phyloP scores from a whole-genome alignment of 2,329 filamentous ascomycete genomes.

The Colletotrichum tabaci region DNA sequence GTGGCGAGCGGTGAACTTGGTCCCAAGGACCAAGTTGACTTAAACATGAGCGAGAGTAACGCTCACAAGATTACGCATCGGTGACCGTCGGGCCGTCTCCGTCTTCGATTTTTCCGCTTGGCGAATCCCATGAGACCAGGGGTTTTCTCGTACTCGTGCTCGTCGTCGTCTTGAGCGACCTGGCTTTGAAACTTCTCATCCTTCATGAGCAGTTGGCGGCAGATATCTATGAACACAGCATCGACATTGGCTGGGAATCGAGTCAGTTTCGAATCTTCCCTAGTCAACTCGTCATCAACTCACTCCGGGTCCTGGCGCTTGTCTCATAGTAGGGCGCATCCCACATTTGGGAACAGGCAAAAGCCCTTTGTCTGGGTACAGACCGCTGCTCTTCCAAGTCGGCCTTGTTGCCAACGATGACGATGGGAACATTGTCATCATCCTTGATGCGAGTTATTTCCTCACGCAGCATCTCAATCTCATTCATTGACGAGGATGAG shows the following conservation, averaged over 20 bases:
- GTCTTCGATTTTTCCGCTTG: slow-evolving; percentile 50
- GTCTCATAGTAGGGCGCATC: slow-evolving; percentile 93
- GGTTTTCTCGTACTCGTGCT: slow-evolving; percentile 60
- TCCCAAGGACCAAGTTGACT: neutral
- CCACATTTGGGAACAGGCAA: slow-evolving; percentile 89
- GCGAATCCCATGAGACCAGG: slow-evolving; percentile 53
- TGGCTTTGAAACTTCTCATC: slow-evolving; percentile 68
- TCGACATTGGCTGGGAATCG: slow-evolving; percentile 81
- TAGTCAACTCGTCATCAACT: slow-evolving; percentile 46
- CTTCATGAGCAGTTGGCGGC: slow-evolving; percentile 84
- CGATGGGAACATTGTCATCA: slow-evolving; percentile 86
- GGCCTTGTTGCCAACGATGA: slow-evolving; percentile 93
- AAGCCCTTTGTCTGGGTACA: slow-evolving; percentile 84
- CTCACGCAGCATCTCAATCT: slow-evolving; percentile 85
- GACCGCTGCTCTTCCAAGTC: slow-evolving; percentile 89
- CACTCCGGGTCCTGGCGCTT: slow-evolving; percentile 82
- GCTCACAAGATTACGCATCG: slow-evolving; percentile 46
- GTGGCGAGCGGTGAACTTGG: neutral
- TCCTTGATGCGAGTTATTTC: slow-evolving; percentile 94
- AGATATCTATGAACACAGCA: slow-evolving; percentile 89
- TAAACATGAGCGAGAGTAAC: neutral
- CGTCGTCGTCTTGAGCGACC: slow-evolving; percentile 56
- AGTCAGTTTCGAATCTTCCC: slow-evolving; percentile 45
- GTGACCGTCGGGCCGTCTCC: slow-evolving; percentile 47
- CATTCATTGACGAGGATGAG: slow-evolving; percentile 84